Evolutionary conservation across 2,329 filamentous ascomycete genomes (phyloP), one percentile per base, ranked within the genome.

Genomic region (Venturia oleaginea): DNA sequence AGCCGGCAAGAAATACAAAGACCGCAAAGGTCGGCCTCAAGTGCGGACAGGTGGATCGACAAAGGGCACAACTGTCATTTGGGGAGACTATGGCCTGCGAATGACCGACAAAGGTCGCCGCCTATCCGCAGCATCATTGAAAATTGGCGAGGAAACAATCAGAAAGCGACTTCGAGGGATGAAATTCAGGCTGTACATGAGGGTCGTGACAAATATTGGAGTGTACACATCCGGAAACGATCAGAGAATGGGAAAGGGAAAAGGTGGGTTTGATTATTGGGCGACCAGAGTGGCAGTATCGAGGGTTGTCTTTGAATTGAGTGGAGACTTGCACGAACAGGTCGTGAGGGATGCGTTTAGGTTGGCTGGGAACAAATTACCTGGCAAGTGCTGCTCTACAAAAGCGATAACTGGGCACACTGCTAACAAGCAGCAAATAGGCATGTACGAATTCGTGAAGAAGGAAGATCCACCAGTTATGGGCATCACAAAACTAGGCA

Each of bases 231-330:
- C 89, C 75, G 94, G 94, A 65, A 99, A 97, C 72, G 94, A 99
- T 79, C 89, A 91, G 76, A 89, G 94, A 84, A 99, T 99, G 95
- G 94, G 94, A 76, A 99, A 97, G 79, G 94, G 94, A 78, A 99
- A 99, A 76, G 94, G 94, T 70, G 90, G 88, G 67, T 97, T 99
- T 74, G 94, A 99, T 75, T 91, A 96, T 74, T 99, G 94, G 94
- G 92, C 93, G 4, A 86, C 89, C 27, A 86, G 93, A 76, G 87
- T 97, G 69, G 86, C 91, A 10, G 91, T 97, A 62, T 96, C 90
- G 77, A 90, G 94, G 75, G 86, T 99, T 60, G 81, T 97, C 24
- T 95, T 99, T 70, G 94, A 99, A 78, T 79, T 99, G 69, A 92
- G 91, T 76, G 94, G 94, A 57, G 85, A 92, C 70, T 74, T 97